These are phyloP conservation scores for Elsinoe arachidis DNA, from an alignment of 2,329 filamentous ascomycete genomes.

Conservation along the genomic window DNA sequence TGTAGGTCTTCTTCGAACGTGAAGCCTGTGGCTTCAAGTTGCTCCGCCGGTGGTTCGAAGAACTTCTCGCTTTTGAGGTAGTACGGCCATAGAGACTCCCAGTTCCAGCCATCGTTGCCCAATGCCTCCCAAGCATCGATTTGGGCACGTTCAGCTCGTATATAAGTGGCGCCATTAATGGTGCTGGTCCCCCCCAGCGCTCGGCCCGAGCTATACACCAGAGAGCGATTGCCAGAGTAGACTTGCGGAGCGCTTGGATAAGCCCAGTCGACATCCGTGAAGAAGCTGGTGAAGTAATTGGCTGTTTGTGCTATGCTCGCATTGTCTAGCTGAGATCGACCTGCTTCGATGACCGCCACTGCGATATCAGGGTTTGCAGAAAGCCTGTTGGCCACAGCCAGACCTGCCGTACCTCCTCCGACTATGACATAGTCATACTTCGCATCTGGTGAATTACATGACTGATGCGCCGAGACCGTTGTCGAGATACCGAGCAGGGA, in stretches of 20 bases:
- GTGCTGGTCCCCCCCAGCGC: slow-evolving; percentile 24
- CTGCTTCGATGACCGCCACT: slow-evolving; percentile 22
- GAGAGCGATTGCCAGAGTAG: not conserved
- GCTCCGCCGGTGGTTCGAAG: not conserved
- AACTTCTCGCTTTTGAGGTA: slow-evolving; percentile 19
- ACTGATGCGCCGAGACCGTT: too few species aligned
- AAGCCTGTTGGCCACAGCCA: slow-evolving; percentile 18
- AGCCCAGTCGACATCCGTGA: slow-evolving; percentile 22
- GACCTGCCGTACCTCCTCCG: slow-evolving; percentile 19
- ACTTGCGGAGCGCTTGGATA: slow-evolving; percentile 21
- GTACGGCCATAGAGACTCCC: slow-evolving; percentile 21
- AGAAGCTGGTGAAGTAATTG: slow-evolving; percentile 18
- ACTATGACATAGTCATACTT: slow-evolving; percentile 20
- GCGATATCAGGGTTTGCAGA: slow-evolving; percentile 15
- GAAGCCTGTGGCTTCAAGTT: not conserved
- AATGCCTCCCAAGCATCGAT: slow-evolving; percentile 30
- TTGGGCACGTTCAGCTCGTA: slow-evolving; percentile 24
- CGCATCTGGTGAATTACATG: not conserved
- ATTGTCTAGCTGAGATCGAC: not conserved
- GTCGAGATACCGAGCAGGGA: too few species aligned
- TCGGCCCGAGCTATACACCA: slow-evolving; percentile 25
- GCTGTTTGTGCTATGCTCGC: not conserved
- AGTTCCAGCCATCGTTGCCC: slow-evolving; percentile 26
- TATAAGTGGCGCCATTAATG: slow-evolving; percentile 21
- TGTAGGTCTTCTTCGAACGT: not conserved